phyloP scores from a whole-genome alignment of 179 eudicot species.

The Patellifolia procumbens region DNA sequence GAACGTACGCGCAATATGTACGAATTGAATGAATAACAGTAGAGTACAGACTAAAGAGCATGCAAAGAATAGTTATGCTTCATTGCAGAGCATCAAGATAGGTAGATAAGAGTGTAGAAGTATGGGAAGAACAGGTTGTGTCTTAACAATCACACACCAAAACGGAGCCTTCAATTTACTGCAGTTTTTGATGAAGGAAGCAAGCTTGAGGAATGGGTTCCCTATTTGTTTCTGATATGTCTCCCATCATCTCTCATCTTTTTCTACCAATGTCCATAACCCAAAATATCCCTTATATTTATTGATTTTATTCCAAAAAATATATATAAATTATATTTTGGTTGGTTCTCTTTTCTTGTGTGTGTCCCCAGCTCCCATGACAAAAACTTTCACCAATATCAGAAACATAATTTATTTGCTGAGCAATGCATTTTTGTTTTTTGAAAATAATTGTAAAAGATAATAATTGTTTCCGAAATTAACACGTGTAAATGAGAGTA shows the following conservation, averaged over 20 bases:
- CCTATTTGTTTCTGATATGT: conserved; percentile 23
- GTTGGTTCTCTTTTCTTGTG: not conserved
- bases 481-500: too few species aligned
- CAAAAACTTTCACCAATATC: conserved; percentile 16
- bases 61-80: not conserved
- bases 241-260: conserved; percentile 17
- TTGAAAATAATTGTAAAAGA: not conserved
- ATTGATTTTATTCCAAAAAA: not conserved
- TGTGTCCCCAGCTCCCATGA: conserved; percentile 27
- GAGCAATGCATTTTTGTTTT: not conserved
- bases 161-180: conserved; percentile 24
- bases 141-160: conserved; percentile 22
- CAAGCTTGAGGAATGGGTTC: conserved; percentile 21
- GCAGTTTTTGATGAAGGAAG: conserved; percentile 12
- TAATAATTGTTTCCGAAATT: too few species aligned
- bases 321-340: not conserved
- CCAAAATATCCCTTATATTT: not conserved
- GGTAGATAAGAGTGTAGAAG: conserved; percentile 29
- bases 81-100: conserved; percentile 14
- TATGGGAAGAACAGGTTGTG: conserved; percentile 30
- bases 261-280: not conserved
- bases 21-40: not conserved
- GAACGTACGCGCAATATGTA: not conserved
- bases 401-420: conserved; percentile 4
- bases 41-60: too few species aligned